Base-by-base conservation (phyloP, 495 filamentous ascomycete species). In the Elaphomyces granulatus region DNA sequence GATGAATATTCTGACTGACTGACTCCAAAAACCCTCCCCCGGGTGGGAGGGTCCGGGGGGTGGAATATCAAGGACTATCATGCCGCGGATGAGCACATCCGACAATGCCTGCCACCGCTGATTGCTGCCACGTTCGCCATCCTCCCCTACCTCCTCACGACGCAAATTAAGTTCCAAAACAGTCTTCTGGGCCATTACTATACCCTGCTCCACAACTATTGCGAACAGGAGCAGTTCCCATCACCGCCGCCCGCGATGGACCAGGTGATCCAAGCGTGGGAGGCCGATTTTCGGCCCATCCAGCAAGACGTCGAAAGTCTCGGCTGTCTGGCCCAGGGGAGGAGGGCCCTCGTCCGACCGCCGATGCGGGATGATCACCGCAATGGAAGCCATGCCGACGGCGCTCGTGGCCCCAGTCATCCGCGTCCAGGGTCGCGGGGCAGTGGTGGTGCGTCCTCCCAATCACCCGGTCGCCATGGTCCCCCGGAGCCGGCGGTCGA, bases 121-220 rank as follows among this genome's bases (percentile, higher is more conserved):
- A 73, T 90, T 33, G 55, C 66, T 0, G 82, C 83, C 12, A 66
- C 80, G 1, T 83, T 87, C 55, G 80, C 70, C n/a, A 60, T 95
- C 14, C 68, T 92, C 15, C 84, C 85, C n/a, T 72, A 77, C 26
- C 58, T 96, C 12, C 67, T 92, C 2, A 67, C 72, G 20, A 72
- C 71, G 28, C 79, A 88, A 44, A 75, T 94, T 18, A 67, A 81
- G 50, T 75, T 85, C 28, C 88, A 96, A 49, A 90, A 88, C 55
- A 73, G 75, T 31, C 66, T 96, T 18, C 70, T 94, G 2, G 87
- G 75, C 0, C 66, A 90, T 40, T 81, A 83, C 46, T 96, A 96
- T 60, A 94, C 87, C 8, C 66, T 77, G 0, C 63, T 94, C 2
- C 77, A 86, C 52, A 75, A 75, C 42, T 95, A 82, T 57, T 84